Conservation (phyloP, 2,329 filamentous ascomycete genomes). For the Neonectria coccinea region DNA sequence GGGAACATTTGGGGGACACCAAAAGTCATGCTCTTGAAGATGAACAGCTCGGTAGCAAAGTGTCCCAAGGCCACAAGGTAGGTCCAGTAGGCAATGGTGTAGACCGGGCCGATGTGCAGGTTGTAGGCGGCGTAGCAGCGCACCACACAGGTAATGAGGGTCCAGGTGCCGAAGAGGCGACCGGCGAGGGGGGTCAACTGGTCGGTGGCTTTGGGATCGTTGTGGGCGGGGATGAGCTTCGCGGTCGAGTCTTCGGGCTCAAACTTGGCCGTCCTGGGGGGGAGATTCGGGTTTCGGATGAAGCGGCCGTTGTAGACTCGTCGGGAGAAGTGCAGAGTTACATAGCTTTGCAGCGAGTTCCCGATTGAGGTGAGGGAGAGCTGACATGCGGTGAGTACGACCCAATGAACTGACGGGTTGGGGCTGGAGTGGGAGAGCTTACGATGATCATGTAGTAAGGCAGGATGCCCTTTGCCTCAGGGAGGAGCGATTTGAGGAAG, state of each 20-base stretch:
- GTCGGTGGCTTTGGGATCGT: slow-evolving; percentile 62
- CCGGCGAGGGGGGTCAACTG: slow-evolving; percentile 81
- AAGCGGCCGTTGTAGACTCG: slow-evolving; percentile 83
- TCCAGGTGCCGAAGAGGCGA: slow-evolving; percentile 90
- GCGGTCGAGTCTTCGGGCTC: slow-evolving; percentile 65
- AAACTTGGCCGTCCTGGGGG: slow-evolving; percentile 54
- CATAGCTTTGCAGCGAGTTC: slow-evolving; percentile 88
- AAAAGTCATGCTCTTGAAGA: slow-evolving; percentile 81
- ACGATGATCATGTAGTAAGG: slow-evolving; percentile 71
- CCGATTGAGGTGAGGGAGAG: slow-evolving; percentile 83
- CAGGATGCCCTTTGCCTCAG: slow-evolving; percentile 64
- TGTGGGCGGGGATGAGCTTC: slow-evolving; percentile 62
- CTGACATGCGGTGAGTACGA: slow-evolving; percentile 58
- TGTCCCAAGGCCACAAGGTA: slow-evolving; percentile 82
- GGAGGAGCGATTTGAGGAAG: slow-evolving; percentile 57
- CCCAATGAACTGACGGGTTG: slow-evolving; percentile 3
- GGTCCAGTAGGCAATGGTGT: slow-evolving; percentile 84
- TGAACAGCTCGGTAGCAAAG: slow-evolving; percentile 83
- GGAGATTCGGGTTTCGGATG: slow-evolving; percentile 62
- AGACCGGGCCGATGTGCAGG: slow-evolving; percentile 77
- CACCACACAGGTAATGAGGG: slow-evolving; percentile 80
- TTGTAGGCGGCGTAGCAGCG: slow-evolving; percentile 88
- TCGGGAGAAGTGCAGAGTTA: slow-evolving; percentile 83
- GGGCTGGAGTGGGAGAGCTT: slow-evolving; percentile 42
- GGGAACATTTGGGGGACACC: slow-evolving; percentile 68